Base-by-base conservation (phyloP, 2,329 filamentous ascomycete genomes). In the Rhinocladiella mackenziei region DNA sequence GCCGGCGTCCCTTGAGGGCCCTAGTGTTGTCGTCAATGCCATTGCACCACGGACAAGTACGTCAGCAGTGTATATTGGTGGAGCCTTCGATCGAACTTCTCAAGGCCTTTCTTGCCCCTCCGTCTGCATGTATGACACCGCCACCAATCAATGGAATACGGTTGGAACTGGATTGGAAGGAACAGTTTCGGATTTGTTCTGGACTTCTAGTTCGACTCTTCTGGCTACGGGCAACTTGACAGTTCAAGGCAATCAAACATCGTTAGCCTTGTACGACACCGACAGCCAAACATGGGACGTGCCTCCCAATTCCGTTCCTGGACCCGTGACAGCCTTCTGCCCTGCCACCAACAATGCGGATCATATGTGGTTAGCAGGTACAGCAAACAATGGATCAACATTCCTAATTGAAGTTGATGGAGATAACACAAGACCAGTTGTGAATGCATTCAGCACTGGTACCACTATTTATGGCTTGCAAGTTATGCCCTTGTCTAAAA, bases 371-470 rank as follows among this genome's bases (percentile, higher is more conserved):
- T 80, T 86, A 36, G 78, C 86, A 15, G 94, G 94, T 30, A 81
- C 76, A 45, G 75, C 77, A 9, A 70, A 72, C 13, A 81, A 85
- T 59, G 81, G 80, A 15, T 81, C 83, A 0, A 73, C 81, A 19
- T 97, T 84, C 64, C 69, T 98, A 33, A 82, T 89, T 70, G 89
- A 89, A 60, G 94, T 84, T 58, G 80, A 94, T 59, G 85, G 84
- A 26, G 73, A 73, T 26, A 74, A 74, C 29, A 95, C 88, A 81
- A 74, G 74, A 33, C 73, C 80, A 6, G 77, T 83, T n/a, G 72
- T 75, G 3, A 68, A 80, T 38, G 66, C 74, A 2, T 78, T 97
- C 15, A 78, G 77, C 7, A 60, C 73, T 2, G 75, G 75, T 14
- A 89, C 87, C 1, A 70, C 74, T 14, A 82, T 98, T 54, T 81